These are phyloP conservation scores for Fusarium virguliforme DNA, from an alignment of 2,329 filamentous ascomycete genomes.

Conservation along the genomic window DNA sequence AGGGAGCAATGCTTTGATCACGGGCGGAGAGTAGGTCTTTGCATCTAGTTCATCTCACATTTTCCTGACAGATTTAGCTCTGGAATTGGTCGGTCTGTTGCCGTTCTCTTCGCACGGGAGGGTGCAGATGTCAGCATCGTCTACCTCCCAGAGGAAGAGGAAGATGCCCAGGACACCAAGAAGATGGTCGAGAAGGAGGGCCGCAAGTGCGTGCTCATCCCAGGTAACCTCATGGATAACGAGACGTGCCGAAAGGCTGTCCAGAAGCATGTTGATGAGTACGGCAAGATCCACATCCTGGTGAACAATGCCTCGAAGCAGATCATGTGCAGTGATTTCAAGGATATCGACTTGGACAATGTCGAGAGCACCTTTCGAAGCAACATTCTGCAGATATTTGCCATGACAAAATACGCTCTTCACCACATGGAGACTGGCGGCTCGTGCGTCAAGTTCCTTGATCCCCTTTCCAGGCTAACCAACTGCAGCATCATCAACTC, in stretches of 20 bases:
- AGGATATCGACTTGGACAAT: conserved; percentile 68
- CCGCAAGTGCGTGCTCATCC: conserved; percentile 63
- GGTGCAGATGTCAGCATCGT: conserved; percentile 71
- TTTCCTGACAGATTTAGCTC: background rate
- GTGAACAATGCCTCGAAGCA: conserved; percentile 75
- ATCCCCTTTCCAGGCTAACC: conserved; percentile 9
- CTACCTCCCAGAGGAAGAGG: conserved; percentile 70
- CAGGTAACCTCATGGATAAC: conserved; percentile 66
- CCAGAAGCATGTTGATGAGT: conserved; percentile 67
- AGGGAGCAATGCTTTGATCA: conserved; percentile 68
- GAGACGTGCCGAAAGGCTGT: conserved; percentile 67
- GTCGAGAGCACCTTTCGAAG: conserved; percentile 69
- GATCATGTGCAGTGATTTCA: conserved; percentile 67
- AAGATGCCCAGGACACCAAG: conserved; percentile 70
- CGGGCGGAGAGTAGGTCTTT: conserved; percentile 68
- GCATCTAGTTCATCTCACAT: too few relatives aligned
- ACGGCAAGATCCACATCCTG: conserved; percentile 64
- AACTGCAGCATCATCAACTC: conserved; percentile 69
- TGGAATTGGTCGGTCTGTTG: conserved; percentile 67
- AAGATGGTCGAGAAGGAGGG: conserved; percentile 67
- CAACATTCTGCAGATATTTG: conserved; percentile 65
- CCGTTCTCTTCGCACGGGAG: conserved; percentile 71
- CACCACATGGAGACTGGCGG: conserved; percentile 68
- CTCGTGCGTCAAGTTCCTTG: conserved; percentile 54
- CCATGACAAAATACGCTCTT: conserved; percentile 71